Base-by-base conservation (phyloP, 2,329 filamentous ascomycete genomes). In the Ophiobolus disseminans region DNA sequence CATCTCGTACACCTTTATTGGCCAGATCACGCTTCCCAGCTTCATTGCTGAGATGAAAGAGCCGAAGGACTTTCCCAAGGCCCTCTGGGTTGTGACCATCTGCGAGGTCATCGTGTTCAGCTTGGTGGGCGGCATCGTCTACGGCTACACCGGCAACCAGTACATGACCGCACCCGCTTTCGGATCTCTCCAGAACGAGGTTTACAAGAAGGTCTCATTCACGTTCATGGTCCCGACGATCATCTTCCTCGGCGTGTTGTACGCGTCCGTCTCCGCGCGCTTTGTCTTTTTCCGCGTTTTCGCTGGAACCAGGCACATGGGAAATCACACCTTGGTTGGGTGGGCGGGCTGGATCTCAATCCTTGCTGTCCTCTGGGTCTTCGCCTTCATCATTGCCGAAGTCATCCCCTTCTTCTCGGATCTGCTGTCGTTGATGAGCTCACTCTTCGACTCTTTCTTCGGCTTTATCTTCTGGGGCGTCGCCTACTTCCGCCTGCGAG, bases 381-480 rank as follows among this genome's bases (percentile, higher is more conserved):
- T 88, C n/a, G 91, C 91, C 5, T 96, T 96, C 73, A 85, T 96
- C 68, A 93, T 97, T 61, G 89, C 92, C 1, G 89, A 96, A 70
- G 87, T 96, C 36, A 96, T 97, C 65, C 91, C 91, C 0, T 96
- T 96, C 81, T 96, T 97, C 77, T 88, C 86, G 7, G 91, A 91
- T 52, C 77, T 82, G 57, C 73, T 82, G n/a, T 86, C 86, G 4
- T 78, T 91, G 53, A 89, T 91, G 87, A 89, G 86, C n/a, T 90
- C 90, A 3, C 82, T 96, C 1, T 96, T 96, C 68, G 91, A 96
- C 75, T 93, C 89, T 44, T 93, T 91, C 80, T 93, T 93, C 64
- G 92, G 92, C 19, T 97, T 96, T 79, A 96, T 96, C 67, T 97
- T 96, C 79, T 97, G 89, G 89, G 89, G 88, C 10, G 82, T 90